These are phyloP conservation scores for Cordyceps tenuipes DNA, from an alignment of 2,329 filamentous ascomycete species.

Conservation along the genomic window DNA sequence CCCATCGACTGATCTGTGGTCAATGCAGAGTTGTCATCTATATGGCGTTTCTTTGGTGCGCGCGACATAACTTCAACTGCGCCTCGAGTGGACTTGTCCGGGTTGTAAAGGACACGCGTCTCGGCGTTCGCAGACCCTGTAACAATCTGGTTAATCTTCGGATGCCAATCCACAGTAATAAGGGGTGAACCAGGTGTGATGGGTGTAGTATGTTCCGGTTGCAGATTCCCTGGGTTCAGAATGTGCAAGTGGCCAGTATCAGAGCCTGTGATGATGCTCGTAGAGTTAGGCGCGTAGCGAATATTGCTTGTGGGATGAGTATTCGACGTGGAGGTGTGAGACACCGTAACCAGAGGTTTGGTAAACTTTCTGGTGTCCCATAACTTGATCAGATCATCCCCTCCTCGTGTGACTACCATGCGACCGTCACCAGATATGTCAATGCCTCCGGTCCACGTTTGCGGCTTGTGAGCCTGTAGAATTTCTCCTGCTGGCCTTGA, in stretches of 20 bases:
- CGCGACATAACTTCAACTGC: constrained; percentile 86
- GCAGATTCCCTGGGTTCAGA: constrained; percentile 84
- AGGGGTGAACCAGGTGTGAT: constrained; percentile 80
- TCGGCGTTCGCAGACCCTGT: constrained; percentile 88
- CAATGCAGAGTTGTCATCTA: constrained; percentile 83
- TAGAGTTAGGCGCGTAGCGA: constrained; percentile 74
- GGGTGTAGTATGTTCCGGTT: constrained; percentile 74
- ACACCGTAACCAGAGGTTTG: constrained; percentile 68
- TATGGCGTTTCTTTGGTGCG: constrained; percentile 87
- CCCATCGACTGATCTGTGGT: constrained; percentile 78
- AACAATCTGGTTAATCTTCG: constrained; percentile 91
- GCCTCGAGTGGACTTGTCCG: constrained; percentile 69
- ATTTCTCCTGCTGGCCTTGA: constrained; percentile 76
- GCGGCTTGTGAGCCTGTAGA: constrained; percentile 67
- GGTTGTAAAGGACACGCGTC: constrained; percentile 85
- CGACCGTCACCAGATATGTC: constrained; percentile 87
- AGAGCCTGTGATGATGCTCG: constrained; percentile 84
- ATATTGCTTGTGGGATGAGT: constrained; percentile 83
- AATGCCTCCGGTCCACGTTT: constrained; percentile 87
- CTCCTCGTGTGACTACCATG: constrained; percentile 82
- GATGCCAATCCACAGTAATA: constrained; percentile 83
- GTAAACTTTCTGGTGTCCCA: constrained; percentile 98
- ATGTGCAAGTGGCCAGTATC: constrained; percentile 81
- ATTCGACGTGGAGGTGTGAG: constrained; percentile 73
- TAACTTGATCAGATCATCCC: constrained; percentile 86